Percentiles rank a stretch among this genome's conserved stretches.
Conservation (phyloP, 2,329 filamentous ascomycete genomes). For the Trichophyton benhamiae region DNA sequence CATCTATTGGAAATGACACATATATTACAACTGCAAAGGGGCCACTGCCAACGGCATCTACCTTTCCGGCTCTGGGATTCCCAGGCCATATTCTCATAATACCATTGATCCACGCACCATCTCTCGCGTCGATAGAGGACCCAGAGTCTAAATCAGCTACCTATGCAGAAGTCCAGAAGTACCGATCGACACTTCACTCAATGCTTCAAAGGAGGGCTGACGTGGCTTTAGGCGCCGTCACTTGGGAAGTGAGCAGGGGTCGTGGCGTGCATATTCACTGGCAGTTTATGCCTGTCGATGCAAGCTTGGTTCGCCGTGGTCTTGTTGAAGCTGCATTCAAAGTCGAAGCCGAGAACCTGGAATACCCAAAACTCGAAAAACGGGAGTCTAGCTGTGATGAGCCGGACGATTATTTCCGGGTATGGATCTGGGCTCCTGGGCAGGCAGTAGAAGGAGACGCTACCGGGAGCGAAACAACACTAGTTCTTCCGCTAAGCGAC, state of each 20-base stretch:
- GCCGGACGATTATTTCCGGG: conserved; percentile 58
- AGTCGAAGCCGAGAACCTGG: conserved; percentile 68
- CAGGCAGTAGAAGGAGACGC: conserved; percentile 6
- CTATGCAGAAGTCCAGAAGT: conserved; percentile 69
- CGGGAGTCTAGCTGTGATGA: conserved; percentile 31
- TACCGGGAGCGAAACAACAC: conserved; percentile 43
- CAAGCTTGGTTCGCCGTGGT: conserved; percentile 54
- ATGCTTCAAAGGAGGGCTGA: conserved; percentile 49
- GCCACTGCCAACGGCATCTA: conserved; percentile 59
- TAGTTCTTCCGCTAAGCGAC: conserved; percentile 61
- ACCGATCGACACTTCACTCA: conserved; percentile 61
- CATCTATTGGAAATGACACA: conserved; percentile 72
- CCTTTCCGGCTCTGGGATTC: conserved; percentile 61
- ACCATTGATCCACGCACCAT: conserved; percentile 69
- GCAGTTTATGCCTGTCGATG: conserved; percentile 74
- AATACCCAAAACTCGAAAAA: conserved; percentile 43
- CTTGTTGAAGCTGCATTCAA: conserved; percentile 81
- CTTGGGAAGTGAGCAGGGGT: conserved; percentile 79
- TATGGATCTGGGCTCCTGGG: conserved; percentile 59
- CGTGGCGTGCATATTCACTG: conserved; percentile 81
- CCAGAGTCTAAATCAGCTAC: conserved; percentile 46
- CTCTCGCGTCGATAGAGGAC: conserved; percentile 54
- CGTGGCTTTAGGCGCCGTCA: conserved; percentile 62
- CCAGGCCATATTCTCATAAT: conserved; percentile 86
- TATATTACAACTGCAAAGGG: conserved; percentile 91